These are phyloP conservation scores for Decorospora gaudefroyi DNA, from an alignment of 2,329 filamentous ascomycete species.

Conservation along the genomic window DNA sequence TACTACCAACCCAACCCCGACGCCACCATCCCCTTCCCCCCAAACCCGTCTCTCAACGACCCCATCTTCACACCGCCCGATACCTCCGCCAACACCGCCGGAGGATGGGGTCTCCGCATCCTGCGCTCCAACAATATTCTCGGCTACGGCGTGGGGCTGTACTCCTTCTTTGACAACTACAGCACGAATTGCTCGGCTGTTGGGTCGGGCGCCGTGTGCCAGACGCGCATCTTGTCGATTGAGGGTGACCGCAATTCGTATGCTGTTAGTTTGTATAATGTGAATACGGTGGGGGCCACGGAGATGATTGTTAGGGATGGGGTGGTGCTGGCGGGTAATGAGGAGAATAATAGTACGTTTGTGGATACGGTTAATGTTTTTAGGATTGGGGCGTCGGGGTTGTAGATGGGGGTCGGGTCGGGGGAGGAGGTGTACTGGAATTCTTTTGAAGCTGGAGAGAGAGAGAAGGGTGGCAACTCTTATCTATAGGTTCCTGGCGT, in stretches of 20 bases:
- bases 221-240: constrained; percentile 55
- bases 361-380: constrained; percentile 44
- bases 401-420: neutral
- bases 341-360: constrained; percentile 55
- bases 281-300: constrained; percentile 54
- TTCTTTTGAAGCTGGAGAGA: no score
- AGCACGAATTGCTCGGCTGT: constrained; percentile 43
- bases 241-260: constrained; percentile 46
- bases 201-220: constrained; percentile 49
- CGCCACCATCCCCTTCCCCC: constrained; percentile 66
- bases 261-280: constrained; percentile 52
- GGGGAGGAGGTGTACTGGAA: no score
- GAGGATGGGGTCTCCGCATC: constrained; percentile 68
- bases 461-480: no score
- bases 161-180: constrained; percentile 71
- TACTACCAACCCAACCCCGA: constrained; percentile 83
- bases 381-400: constrained; percentile 26
- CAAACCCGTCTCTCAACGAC: constrained; percentile 64
- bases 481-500: no score
- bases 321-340: constrained; percentile 49
- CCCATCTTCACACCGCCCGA: constrained; percentile 63
- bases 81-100: constrained; percentile 41
- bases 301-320: constrained; percentile 55
- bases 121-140: constrained; percentile 60
- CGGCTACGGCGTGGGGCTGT: constrained; percentile 67